Percentiles rank a stretch among this genome's conserved stretches.
These are phyloP conservation scores for Aureobasidium vineae DNA, from an alignment of 2,329 filamentous ascomycete species.

Conservation along the genomic window DNA sequence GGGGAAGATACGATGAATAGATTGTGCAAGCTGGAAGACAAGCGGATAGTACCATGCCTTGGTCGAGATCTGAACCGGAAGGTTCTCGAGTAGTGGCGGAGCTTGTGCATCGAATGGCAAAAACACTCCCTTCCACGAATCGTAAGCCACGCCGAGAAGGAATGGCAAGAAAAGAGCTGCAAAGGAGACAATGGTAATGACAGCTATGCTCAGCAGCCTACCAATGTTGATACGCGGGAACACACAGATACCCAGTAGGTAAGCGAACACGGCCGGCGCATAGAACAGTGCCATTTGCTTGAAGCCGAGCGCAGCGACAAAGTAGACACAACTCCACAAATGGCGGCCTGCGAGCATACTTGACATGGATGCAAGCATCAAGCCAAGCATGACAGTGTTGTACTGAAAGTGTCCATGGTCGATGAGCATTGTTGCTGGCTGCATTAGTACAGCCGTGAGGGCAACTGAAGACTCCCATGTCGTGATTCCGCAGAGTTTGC, in stretches of 20 bases:
- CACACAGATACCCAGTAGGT: slow-evolving; percentile 82
- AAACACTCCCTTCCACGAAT: slow-evolving; percentile 63
- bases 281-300: slow-evolving; percentile 99
- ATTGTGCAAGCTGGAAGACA: slow-evolving; percentile 75
- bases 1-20: slow-evolving; percentile 90
- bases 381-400: slow-evolving; percentile 96
- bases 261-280: slow-evolving; percentile 88
- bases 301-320: slow-evolving; percentile 90
- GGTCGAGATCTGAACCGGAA: slow-evolving; percentile 56
- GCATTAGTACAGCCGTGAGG: slow-evolving; percentile 85
- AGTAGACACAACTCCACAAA: slow-evolving; percentile 89
- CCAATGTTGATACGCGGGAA: slow-evolving; percentile 66
- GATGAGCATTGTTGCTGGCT: slow-evolving; percentile 84
- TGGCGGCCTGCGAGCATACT: slow-evolving; percentile 81
- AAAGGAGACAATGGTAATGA: slow-evolving; percentile 72
- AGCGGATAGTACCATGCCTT: slow-evolving; percentile 70
- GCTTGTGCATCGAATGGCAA: slow-evolving; percentile 49
- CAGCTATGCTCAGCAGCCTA: slow-evolving; percentile 71
- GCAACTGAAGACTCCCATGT: slow-evolving; percentile 82
- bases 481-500: slow-evolving; percentile 71
- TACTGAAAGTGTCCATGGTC: slow-evolving; percentile 98
- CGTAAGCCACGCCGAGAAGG: slow-evolving; percentile 67
- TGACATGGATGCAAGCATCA: slow-evolving; percentile 81
- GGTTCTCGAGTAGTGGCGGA: slow-evolving; percentile 63
- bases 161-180: slow-evolving; percentile 73